Conservation (phyloP, 768 basidiomycete species). For the Rhodosporidiobolus odoratus region DNA sequence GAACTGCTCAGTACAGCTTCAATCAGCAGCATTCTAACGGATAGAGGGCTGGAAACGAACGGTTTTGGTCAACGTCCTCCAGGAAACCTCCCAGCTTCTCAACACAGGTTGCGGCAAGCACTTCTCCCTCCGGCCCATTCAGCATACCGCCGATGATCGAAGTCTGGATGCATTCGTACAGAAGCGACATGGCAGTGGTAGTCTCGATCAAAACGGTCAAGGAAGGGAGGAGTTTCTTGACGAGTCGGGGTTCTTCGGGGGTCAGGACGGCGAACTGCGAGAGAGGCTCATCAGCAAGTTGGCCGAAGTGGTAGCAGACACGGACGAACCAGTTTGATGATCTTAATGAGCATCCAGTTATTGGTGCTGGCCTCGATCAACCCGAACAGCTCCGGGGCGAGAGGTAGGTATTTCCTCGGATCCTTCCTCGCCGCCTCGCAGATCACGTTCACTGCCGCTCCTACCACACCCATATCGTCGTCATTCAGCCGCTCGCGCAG, state of each 20-base stretch:
- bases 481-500: conserved; percentile 46
- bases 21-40: not conserved
- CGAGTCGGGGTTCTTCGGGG: conserved; percentile 84
- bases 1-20: conserved; percentile 58
- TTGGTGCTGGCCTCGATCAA: conserved; percentile 88
- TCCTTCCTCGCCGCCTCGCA: conserved; percentile 81
- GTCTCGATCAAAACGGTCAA: conserved; percentile 93
- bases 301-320: not conserved
- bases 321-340: conserved; percentile 77
- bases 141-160: conserved; percentile 96
- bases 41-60: conserved; percentile 49
- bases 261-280: conserved; percentile 83
- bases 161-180: conserved; percentile 97
- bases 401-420: conserved; percentile 70
- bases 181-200: conserved; percentile 85
- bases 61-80: conserved; percentile 87
- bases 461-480: conserved; percentile 61
- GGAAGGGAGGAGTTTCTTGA: conserved; percentile 87
- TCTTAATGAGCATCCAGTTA: conserved; percentile 99
- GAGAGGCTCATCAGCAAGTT: not conserved
- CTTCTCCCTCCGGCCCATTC: conserved; percentile 55
- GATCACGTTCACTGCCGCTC: conserved; percentile 85
- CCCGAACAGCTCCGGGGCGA: conserved; percentile 90
- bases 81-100: conserved; percentile 89
- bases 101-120: conserved; percentile 79